Evolutionary conservation across 176 grass and related monocot species (phyloP).

Genomic region (Carex pumila): DNA sequence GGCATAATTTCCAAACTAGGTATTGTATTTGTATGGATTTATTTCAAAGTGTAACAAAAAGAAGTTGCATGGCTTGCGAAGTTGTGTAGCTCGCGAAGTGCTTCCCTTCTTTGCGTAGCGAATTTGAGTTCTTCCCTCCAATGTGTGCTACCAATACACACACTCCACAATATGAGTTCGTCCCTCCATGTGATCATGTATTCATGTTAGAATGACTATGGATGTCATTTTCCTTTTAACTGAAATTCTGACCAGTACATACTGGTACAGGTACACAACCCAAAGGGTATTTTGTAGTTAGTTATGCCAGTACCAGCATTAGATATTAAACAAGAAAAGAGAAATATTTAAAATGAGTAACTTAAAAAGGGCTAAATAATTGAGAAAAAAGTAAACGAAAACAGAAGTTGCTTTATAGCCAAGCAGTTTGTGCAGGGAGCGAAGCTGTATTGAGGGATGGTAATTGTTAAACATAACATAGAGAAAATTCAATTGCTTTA

Average conservation of each 20-base stretch:
- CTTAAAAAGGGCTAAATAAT: background rate
- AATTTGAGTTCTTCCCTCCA: too few species aligned
- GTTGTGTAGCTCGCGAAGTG: too few species aligned
- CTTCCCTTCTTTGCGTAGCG: too few species aligned
- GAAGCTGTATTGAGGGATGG: background rate
- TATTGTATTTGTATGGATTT: constrained; percentile 55
- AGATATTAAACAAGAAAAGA: background rate
- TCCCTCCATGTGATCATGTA: background rate
- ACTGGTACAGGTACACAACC: background rate
- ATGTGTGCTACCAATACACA: too few species aligned
- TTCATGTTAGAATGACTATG: background rate
- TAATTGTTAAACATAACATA: too few species aligned
- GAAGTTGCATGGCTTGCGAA: too few species aligned
- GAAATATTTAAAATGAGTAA: background rate
- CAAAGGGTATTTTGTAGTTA: background rate
- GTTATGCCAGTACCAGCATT: background rate
- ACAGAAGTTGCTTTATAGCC: background rate
- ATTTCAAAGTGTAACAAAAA: background rate
- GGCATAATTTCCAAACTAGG: constrained; percentile 59
- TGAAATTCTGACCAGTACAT: background rate
- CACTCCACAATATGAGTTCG: too few species aligned
- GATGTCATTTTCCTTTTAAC: background rate
- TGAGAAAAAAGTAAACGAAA: background rate
- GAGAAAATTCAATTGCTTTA: too few species aligned
- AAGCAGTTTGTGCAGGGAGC: background rate